Evolutionary conservation across 306 rosid species (phyloP).

Genomic region (Phaseolus lunatus): DNA sequence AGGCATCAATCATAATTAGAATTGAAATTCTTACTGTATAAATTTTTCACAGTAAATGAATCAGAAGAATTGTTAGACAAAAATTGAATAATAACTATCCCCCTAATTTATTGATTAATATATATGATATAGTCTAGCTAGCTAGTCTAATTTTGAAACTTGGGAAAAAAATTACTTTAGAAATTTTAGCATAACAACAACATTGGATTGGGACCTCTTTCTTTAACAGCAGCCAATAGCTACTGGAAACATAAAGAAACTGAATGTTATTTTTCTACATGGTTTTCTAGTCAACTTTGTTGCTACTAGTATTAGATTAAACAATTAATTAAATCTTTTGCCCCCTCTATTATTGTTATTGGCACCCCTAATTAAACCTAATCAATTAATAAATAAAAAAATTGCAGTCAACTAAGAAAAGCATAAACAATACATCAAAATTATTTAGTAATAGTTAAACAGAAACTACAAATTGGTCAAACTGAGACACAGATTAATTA

Average conservation of each 20-base stretch:
- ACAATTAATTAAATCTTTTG: conserved; percentile 6
- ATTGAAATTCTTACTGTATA: too few relatives aligned
- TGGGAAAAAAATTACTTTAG: not conserved
- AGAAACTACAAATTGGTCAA: conserved; percentile 40
- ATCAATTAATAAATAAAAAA: not conserved
- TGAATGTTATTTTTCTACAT: conserved; percentile 24
- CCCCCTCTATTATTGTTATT: not conserved
- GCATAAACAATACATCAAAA: not conserved
- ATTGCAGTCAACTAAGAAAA: not conserved
- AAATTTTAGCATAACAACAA: not conserved
- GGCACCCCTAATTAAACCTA: not conserved
- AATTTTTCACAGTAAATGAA: too few relatives aligned
- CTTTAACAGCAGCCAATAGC: not conserved
- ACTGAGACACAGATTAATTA: conserved; percentile 5
- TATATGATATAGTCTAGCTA: not conserved
- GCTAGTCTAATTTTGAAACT: conserved; percentile 7
- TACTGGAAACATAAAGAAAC: conserved; percentile 2
- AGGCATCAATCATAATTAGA: too few relatives aligned
- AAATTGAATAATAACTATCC: not conserved
- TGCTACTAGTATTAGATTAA: not conserved
- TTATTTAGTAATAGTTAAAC: not conserved
- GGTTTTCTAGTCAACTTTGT: conserved; percentile 30
- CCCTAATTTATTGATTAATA: conserved; percentile 8
- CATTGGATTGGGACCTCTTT: conserved; percentile 5
- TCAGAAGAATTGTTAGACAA: too few relatives aligned